These are phyloP conservation scores for Bisporella sp. DNA, from an alignment of 2,329 filamentous ascomycete species.

Conservation along the genomic window DNA sequence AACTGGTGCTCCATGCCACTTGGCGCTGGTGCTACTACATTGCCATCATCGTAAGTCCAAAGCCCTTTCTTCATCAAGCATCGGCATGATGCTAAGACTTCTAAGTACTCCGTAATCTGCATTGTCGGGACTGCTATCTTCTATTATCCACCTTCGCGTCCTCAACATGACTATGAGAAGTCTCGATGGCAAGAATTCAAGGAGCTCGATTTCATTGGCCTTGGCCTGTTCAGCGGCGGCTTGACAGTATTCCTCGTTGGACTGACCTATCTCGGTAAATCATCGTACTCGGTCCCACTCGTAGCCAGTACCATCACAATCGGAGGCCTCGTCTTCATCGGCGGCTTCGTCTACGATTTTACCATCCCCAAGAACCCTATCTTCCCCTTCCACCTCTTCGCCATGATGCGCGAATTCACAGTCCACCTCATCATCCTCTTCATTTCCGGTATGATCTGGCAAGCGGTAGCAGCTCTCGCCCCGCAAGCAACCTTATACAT, in stretches of 20 bases:
- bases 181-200: slow-evolving; percentile 32
- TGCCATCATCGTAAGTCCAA: slow-evolving; percentile 38
- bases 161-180: slow-evolving; percentile 34
- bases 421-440: slow-evolving; percentile 27
- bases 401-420: slow-evolving; percentile 25
- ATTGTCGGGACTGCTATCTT: slow-evolving; percentile 35
- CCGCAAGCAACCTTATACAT: slow-evolving; percentile 27
- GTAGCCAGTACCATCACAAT: slow-evolving; percentile 24
- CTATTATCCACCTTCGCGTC: slow-evolving; percentile 40
- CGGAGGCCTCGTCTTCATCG: slow-evolving; percentile 12
- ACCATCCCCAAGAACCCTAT: slow-evolving; percentile 31
- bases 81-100: no score
- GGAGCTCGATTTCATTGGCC: slow-evolving; percentile 40
- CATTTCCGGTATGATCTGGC: slow-evolving; percentile 27
- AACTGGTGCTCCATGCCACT: slow-evolving; percentile 29
- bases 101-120: slow-evolving; percentile 31
- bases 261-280: slow-evolving; percentile 34
- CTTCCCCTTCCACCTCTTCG: slow-evolving; percentile 20
- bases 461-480: slow-evolving; percentile 21
- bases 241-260: slow-evolving; percentile 38
- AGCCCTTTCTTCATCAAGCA: no score
- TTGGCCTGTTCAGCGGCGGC: slow-evolving; percentile 35
- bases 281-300: slow-evolving; percentile 32
- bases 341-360: slow-evolving; percentile 24
- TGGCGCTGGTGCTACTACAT: slow-evolving; percentile 47